phyloP scores from a whole-genome alignment of 306 rosid genomes.

The Trifolium dubium region DNA sequence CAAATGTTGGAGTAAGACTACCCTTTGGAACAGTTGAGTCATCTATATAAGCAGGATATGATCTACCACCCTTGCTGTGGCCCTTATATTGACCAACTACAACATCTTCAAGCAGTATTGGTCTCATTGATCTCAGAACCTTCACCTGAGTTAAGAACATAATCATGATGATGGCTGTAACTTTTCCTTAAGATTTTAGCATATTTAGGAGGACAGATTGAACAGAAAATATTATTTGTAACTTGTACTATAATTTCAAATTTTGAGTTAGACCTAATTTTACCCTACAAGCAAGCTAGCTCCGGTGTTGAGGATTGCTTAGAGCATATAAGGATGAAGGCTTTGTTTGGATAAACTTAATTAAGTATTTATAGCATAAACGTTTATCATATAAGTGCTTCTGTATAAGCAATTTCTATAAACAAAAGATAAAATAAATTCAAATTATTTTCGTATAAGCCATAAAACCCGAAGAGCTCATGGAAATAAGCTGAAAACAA shows the following conservation, averaged over 20 bases:
- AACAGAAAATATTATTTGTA: background rate
- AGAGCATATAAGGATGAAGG: background rate
- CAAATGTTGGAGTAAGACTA: slow-evolving; percentile 95
- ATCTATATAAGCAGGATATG: slow-evolving; percentile 74
- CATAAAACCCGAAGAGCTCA: background rate
- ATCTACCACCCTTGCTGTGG: slow-evolving; percentile 75
- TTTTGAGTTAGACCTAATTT: background rate
- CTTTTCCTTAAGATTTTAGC: slow-evolving; percentile 32
- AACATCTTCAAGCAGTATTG: slow-evolving; percentile 78
- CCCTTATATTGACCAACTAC: slow-evolving; percentile 96
- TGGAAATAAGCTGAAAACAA: background rate
- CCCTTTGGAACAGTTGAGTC: slow-evolving; percentile 82
- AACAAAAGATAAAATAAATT: background rate
- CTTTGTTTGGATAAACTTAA: background rate
- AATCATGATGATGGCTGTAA: slow-evolving; percentile 34
- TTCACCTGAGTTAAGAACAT: slow-evolving; percentile 70
- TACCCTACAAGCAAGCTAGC: background rate
- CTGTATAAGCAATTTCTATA: background rate
- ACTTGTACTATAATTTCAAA: background rate
- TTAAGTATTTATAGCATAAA: background rate
- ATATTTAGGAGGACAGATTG: slow-evolving; percentile 28
- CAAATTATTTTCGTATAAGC: background rate
- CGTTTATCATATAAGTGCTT: background rate
- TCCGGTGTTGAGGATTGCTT: background rate
- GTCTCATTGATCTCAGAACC: slow-evolving; percentile 91